Evolutionary conservation across 805 yeast species (phyloP), one percentile per base, ranked within the genome.

Genomic region (Pichia membranifaciens): DNA sequence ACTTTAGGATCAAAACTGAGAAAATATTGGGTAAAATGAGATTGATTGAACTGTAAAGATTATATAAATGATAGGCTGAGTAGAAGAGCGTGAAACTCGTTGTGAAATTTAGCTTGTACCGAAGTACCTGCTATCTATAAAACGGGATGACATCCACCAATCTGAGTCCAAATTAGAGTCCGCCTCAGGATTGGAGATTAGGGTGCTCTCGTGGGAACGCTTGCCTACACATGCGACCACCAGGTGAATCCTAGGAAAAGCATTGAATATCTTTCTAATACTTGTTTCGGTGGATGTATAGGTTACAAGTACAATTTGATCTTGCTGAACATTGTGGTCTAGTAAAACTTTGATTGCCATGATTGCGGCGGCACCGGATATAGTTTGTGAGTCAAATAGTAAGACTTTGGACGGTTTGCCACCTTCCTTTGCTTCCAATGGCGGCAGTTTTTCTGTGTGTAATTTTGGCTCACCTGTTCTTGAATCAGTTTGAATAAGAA

Each of bases 381-480:
- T 82, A 42, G 88, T 73, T 61, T 91, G 96, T 0, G 96, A 87
- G 60, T 91, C 97, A 58, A 87, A 78, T 42, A 91, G 65, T 8
- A 91, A 65, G 1, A 87, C 79, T 51, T 75, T 78, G 32, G 68
- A 62, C 3, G 32, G 5, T 0, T 65, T 8, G 6, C 3, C 21
- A 12, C 22, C 16, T 4, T 10, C 5, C 12, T 20, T 12, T 5
- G 18, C 60, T 6, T 29, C 16, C 31, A 39, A 39, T 10, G 17
- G 6, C 0, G 97, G 96, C 34, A 91, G 65, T 21, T 79, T 75
- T 53, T 84, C 84, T n/a, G 82, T 79, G 62, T 90, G 96, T 50
- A 93, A 71, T 60, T 84, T 90, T 1, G 99, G 98, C 66, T 91
- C 98, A 8, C 98, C 98, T 0, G 98, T 90, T 20, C 71, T 66